phyloP scores from a whole-genome alignment of 106 monocot genomes.

The Posidonia australis region DNA sequence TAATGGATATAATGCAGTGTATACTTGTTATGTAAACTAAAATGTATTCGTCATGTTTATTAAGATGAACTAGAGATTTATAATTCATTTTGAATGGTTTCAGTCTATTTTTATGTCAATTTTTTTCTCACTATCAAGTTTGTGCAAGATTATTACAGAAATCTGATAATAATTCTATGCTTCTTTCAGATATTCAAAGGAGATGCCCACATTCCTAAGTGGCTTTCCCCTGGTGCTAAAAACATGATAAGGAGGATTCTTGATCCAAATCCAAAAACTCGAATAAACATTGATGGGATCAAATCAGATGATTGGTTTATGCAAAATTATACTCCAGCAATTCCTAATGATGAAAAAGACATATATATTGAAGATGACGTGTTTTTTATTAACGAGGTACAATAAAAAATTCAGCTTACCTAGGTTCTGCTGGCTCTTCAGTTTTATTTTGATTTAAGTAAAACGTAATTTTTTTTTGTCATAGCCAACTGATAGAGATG shows the following conservation, averaged over 20 bases:
- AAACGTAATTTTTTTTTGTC: background rate
- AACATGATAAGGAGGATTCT: conserved; percentile 66
- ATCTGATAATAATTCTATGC: background rate
- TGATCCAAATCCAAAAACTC: conserved; percentile 68
- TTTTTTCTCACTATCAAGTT: background rate
- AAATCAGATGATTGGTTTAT: conserved; percentile 84
- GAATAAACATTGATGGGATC: conserved; percentile 60
- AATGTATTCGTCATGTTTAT: background rate
- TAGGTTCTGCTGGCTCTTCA: too few relatives aligned
- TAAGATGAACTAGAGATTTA: background rate
- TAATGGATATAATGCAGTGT: too few relatives aligned
- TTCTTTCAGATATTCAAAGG: conserved; percentile 61
- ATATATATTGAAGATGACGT: conserved; percentile 17
- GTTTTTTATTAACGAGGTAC: conserved; percentile 43
- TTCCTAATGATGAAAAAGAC: conserved; percentile 70
- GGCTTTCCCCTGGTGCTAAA: conserved; percentile 55
- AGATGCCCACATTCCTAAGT: conserved; percentile 57
- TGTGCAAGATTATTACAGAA: background rate
- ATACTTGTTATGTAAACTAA: too few relatives aligned
- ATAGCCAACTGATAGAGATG: conserved; percentile 28
- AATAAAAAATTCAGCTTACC: background rate
- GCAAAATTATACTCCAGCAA: conserved; percentile 51
- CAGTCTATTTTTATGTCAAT: background rate
- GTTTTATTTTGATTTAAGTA: too few relatives aligned
- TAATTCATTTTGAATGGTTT: background rate